Base-by-base conservation (phyloP, 768 basidiomycete genomes). In the Chalciporus sphaerocephalus region DNA sequence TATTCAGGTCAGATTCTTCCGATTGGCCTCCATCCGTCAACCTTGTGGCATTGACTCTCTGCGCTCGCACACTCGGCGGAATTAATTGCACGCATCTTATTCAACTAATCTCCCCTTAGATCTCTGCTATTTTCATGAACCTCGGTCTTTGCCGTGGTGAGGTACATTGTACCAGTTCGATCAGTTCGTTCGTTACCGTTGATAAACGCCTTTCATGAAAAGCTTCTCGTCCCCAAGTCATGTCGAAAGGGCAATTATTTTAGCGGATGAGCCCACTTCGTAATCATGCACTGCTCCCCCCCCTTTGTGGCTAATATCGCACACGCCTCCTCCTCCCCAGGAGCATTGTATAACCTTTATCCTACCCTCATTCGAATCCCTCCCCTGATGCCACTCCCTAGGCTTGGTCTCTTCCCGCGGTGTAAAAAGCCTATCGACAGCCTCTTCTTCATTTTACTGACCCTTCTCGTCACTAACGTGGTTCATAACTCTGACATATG, bases 81-180 rank as follows among this genome's bases (percentile, higher is more conserved):
- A 55, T 56, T 65, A 64, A 51, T 48, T 25, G 40, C 35, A 13
- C 34, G 16, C 40, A 52, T 37, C 51, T 48, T 44, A 57, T 54
- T 57, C 67, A 65, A 68, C 70, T 68, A 66, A 63, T 73, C 75
- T 73, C 68, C 71, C 72, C 44, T 62, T 71, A 66, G 68, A 71
- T 74, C 61, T 61, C 52, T 65, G 60, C 67, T 65, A 55, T 64
- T 60, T 62, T 54, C 54, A 44, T 56, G n/a, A 32, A 18, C 21
- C 20, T 55, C 67, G 65, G 56, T 32, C 33, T 48, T 53, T 62
- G 28, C 67, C 67, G 65, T 47, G 42, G 52, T 51, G 59, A 65
- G 65, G 65, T 65, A 64, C 62, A 59, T 65, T 56, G 65, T 51
- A 32, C 40, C 52, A 48, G 15, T 56, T 61, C 48, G 50, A 55